These are phyloP conservation scores for Arthroderma sp. DNA, from an alignment of 2,329 filamentous ascomycete species.

Conservation along the genomic window DNA sequence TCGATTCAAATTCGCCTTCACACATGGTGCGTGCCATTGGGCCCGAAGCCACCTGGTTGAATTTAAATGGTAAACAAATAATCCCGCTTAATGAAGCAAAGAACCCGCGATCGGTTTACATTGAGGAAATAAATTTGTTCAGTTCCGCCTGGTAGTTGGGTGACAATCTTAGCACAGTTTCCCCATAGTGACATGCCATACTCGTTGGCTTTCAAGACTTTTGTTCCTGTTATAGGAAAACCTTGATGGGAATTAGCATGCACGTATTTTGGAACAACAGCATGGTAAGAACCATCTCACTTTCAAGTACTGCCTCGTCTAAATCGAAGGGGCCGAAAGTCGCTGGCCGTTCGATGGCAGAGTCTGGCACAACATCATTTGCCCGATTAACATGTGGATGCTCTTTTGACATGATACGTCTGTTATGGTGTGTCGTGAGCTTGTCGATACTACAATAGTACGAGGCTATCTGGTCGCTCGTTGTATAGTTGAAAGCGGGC, in stretches of 20 bases:
- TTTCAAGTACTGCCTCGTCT: conserved; percentile 5
- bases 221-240: conserved; percentile 5
- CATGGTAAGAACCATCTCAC: background rate
- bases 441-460: no score
- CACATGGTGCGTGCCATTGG: conserved; percentile 1
- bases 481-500: no score
- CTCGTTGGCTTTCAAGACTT: conserved; percentile 3
- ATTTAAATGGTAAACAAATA: background rate
- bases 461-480: no score
- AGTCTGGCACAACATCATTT: conserved; percentile 3
- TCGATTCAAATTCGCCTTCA: conserved; percentile 12
- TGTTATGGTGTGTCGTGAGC: no score
- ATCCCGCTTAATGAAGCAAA: background rate
- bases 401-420: background rate
- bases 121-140: conserved; percentile 8
- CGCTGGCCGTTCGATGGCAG: background rate
- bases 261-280: background rate
- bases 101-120: background rate
- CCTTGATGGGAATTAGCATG: background rate
- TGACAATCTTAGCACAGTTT: conserved; percentile 3
- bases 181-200: conserved; percentile 8
- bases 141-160: background rate
- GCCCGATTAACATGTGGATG: conserved; percentile 3
- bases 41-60: background rate
- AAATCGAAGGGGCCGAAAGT: background rate